Evolutionary conservation across 2,329 filamentous ascomycete genomes (phyloP), one percentile per base, ranked within the genome.

Genomic region (Ilyonectria sp.): DNA sequence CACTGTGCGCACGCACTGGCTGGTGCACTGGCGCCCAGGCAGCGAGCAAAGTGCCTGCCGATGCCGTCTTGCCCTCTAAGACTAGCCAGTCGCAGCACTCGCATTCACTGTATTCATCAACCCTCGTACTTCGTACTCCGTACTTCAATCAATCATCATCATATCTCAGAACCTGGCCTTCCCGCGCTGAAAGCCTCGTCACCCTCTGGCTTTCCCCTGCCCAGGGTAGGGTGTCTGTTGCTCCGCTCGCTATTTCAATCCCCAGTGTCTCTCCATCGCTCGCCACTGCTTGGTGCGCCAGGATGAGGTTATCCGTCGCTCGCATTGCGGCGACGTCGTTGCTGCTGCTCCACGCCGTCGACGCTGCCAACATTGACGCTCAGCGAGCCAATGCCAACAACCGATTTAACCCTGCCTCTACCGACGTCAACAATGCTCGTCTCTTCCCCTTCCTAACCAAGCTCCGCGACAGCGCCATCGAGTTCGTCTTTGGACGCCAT

Each of bases 361-460:
- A 75, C 50, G 78, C 74, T 57, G 77, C 76, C 31, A 78, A 79
- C 52, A 76, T 81, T 68, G 74, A 71, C 26, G 55, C 74, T 23
- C 75, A 75, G 47, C 75, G 67, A 43, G 54, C 63, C 46, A 62
- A 72, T 35, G 55, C 73, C 46, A 58, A 63, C 54, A 62, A 66
- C 58, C 63, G 58, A 11, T 61, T 50, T 40, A 29, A 37, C 23
- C 73, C 75, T 43, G 74, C 66, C 37, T 65, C 58, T 21, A 43
- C 59, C 19, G 66, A 69, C 47, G 71, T 63, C 44, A 60, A 67
- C 52, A 73, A 74, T n/a, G 52, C 65, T 5, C 70, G 61, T 29
- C 67, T 82, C 53, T 87, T 87, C 57, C 85, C 86, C 0, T 80
- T 86, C 63, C 76, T 88, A 62, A 84, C 83, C 35, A 86, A 84